Evolutionary conservation across 441 rosid species (phyloP).

Genomic region (Capsella rubella): DNA sequence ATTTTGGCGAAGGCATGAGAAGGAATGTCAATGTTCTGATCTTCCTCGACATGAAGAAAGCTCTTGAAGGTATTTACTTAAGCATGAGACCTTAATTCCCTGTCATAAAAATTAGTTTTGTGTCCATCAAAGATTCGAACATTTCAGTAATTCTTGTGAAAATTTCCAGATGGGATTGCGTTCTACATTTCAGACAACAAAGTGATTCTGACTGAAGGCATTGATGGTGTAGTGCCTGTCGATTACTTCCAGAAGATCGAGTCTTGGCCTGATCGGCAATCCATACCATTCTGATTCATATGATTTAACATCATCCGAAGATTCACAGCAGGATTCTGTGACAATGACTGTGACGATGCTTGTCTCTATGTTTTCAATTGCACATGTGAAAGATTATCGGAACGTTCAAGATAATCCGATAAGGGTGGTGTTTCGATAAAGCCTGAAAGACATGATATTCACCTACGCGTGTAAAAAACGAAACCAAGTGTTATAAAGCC

Average conservation of each 20-base stretch:
- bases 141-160: not conserved
- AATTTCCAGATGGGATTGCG: constrained; percentile 75
- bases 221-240: constrained; percentile 76
- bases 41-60: constrained; percentile 76
- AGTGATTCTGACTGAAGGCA: constrained; percentile 88
- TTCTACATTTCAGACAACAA: constrained; percentile 83
- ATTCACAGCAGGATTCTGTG: not conserved
- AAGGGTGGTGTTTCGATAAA: not conserved
- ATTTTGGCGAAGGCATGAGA: constrained; percentile 70
- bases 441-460: no score
- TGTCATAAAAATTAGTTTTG: not conserved
- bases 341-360: not conserved
- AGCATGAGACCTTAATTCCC: not conserved
- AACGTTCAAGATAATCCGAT: not conserved
- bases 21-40: constrained; percentile 71
- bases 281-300: constrained; percentile 50
- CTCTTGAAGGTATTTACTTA: constrained; percentile 69
- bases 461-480: no score
- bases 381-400: not conserved
- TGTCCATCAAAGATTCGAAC: not conserved
- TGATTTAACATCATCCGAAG: not conserved
- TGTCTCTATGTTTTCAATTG: not conserved
- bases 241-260: constrained; percentile 74
- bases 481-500: not conserved
- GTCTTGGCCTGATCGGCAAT: constrained; percentile 74